Conservation (phyloP, 306 rosid genomes). For the Lathyrus sativus region DNA sequence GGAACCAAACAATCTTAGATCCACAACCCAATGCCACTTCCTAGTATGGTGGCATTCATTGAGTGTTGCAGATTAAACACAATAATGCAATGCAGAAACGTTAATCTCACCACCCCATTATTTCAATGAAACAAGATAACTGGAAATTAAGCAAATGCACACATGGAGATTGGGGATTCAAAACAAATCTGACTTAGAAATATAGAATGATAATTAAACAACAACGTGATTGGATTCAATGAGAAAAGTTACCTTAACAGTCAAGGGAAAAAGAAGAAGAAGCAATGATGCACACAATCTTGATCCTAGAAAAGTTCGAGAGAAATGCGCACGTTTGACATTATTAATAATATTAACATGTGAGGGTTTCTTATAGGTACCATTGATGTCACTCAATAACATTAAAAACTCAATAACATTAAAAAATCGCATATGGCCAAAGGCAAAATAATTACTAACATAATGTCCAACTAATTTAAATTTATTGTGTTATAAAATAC, state of each 20-base stretch:
- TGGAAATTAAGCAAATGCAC: background rate
- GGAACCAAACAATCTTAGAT: background rate
- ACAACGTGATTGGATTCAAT: background rate
- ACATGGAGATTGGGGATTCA: background rate
- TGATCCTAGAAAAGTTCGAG: background rate
- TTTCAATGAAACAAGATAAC: conserved; percentile 4
- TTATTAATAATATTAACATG: background rate
- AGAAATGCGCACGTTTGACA: background rate
- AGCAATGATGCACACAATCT: background rate
- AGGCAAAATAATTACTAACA: background rate
- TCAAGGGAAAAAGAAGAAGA: background rate
- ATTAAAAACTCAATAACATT: too few relatives aligned
- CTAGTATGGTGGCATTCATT: too few relatives aligned
- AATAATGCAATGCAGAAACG: background rate
- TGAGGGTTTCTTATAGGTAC: background rate
- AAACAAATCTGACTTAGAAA: background rate
- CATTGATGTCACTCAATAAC: too few relatives aligned
- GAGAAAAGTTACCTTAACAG: conserved; percentile 24
- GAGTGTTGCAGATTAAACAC: background rate
- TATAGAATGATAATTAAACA: conserved; percentile 15
- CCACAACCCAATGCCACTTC: too few relatives aligned
- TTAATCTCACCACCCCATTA: background rate
- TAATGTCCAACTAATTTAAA: background rate
- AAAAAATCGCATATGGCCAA: too few relatives aligned
- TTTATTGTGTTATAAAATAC: too few relatives aligned